A percentile compares a stretch with the other conserved stretches of the same genome.
Conservation (phyloP, 805 yeast genomes). For the Naumovozyma baii region DNA sequence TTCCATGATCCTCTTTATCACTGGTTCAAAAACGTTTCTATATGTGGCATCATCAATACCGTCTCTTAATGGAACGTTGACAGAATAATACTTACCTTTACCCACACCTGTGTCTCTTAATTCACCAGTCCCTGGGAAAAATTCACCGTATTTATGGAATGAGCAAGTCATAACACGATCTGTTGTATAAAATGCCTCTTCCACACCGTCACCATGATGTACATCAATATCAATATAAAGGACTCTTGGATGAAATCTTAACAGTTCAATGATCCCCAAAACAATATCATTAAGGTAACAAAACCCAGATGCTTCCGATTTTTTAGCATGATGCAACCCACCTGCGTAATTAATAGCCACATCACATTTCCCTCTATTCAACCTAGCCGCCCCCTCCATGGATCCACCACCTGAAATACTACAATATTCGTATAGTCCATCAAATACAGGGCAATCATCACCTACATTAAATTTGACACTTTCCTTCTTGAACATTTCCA, state of each 20-base stretch:
- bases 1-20: constrained; percentile 81
- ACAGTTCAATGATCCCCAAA: constrained; percentile 70
- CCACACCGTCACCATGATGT: constrained; percentile 97
- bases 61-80: constrained; percentile 87
- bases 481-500: constrained; percentile 79
- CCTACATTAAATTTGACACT: constrained; percentile 85
- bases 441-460: constrained; percentile 90
- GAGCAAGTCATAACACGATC: constrained; percentile 95
- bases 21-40: constrained; percentile 62
- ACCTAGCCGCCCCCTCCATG: constrained; percentile 80
- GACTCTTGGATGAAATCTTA: constrained; percentile 86
- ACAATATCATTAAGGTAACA: constrained; percentile 94
- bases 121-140: constrained; percentile 95
- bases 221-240: constrained; percentile 89
- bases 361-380: constrained; percentile 79
- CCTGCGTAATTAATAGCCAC: constrained; percentile 96
- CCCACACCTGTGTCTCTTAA: constrained; percentile 84
- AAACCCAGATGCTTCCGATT: constrained; percentile 88
- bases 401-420: constrained; percentile 89
- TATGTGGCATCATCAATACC: constrained; percentile 93
- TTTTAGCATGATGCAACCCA: constrained; percentile 93
- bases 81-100: constrained; percentile 76
- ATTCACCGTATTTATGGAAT: constrained; percentile 92
- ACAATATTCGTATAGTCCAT: constrained; percentile 87
- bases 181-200: constrained; percentile 90